phyloP scores from a whole-genome alignment of 1,284 basidiomycete genomes.

The Wolfiporia cocos region DNA sequence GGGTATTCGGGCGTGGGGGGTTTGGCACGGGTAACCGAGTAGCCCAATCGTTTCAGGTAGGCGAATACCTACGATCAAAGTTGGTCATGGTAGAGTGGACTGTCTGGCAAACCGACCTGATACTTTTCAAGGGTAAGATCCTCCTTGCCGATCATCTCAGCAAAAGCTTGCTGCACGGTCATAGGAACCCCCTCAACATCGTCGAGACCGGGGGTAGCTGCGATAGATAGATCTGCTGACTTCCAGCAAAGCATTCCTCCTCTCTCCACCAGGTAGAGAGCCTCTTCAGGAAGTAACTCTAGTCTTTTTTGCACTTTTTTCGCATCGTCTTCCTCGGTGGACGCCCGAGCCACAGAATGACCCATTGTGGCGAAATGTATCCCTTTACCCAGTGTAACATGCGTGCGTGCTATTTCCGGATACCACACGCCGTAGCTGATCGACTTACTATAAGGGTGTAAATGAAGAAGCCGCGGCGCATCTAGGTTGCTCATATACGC shows the following conservation, averaged over 20 bases:
- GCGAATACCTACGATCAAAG: conserved; percentile 69
- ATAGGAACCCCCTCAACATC: conserved; percentile 64
- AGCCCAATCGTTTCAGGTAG: conserved; percentile 89
- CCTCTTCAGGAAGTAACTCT: conserved; percentile 93
- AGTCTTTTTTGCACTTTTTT: conserved; percentile 49
- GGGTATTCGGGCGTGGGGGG: conserved; percentile 61
- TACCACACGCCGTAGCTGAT: conserved; percentile 74
- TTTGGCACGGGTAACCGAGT: conserved; percentile 73
- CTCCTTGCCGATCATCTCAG: conserved; percentile 76
- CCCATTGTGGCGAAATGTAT: conserved; percentile 78
- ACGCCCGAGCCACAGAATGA: conserved; percentile 51
- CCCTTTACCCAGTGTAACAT: conserved; percentile 68
- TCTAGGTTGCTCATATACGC: too few species aligned
- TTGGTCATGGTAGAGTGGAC: not conserved
- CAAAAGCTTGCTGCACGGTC: conserved; percentile 88
- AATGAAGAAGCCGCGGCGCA: too few species aligned
- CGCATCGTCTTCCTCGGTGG: conserved; percentile 23
- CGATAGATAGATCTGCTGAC: conserved; percentile 21
- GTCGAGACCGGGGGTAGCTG: conserved; percentile 28
- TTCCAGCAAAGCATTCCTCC: conserved; percentile 85
- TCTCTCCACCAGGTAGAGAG: conserved; percentile 87
- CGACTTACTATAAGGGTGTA: conserved; percentile 47
- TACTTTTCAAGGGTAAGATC: conserved; percentile 80
- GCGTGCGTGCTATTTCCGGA: conserved; percentile 54
- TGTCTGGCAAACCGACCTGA: conserved; percentile 49